phyloP scores from a whole-genome alignment of 2,329 filamentous ascomycete species.

The Arthrobotrys sinensis region DNA sequence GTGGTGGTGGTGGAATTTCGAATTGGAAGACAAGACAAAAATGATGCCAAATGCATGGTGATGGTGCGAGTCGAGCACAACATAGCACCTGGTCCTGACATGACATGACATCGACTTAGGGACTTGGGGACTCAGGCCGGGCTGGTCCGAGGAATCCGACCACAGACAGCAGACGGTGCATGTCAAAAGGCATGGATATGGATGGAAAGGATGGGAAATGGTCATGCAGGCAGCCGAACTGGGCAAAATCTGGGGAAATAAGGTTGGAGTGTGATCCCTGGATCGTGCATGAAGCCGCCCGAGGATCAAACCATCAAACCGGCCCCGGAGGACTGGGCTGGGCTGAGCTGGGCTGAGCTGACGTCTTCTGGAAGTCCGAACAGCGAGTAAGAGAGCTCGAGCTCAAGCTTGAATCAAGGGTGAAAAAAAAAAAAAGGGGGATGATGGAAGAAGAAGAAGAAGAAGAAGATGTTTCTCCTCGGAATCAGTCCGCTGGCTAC shows the following conservation, averaged over 20 bases:
- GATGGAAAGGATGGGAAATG: constrained; percentile 6
- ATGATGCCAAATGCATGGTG: constrained; percentile 3
- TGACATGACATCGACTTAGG: constrained; percentile 9
- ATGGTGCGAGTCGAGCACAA: constrained; percentile 7
- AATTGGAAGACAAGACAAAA: constrained; percentile 13
- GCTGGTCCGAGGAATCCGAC: constrained; percentile 8
- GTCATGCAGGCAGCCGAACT: constrained; percentile 20
- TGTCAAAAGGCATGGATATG: neutral
- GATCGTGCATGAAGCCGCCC: constrained; percentile 37
- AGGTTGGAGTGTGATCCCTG: constrained; percentile 40
- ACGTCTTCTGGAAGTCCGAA: constrained; percentile 15
- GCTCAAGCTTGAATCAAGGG: neutral
- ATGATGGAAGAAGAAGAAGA: neutral
- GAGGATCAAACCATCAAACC: constrained; percentile 9
- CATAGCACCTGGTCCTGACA: constrained; percentile 16
- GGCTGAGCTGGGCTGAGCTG: neutral
- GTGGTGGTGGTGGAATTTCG: no score
- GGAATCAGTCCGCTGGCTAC: constrained; percentile 34
- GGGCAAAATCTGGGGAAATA: constrained; percentile 53
- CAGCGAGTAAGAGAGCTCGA: constrained; percentile 19
- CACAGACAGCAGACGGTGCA: neutral
- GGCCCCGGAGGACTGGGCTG: neutral
- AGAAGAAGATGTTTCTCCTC: constrained; percentile 1
- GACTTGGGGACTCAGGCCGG: neutral
- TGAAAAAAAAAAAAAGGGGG: no score